phyloP scores from a whole-genome alignment of 495 filamentous ascomycete species.

The Copromyces sp. region DNA sequence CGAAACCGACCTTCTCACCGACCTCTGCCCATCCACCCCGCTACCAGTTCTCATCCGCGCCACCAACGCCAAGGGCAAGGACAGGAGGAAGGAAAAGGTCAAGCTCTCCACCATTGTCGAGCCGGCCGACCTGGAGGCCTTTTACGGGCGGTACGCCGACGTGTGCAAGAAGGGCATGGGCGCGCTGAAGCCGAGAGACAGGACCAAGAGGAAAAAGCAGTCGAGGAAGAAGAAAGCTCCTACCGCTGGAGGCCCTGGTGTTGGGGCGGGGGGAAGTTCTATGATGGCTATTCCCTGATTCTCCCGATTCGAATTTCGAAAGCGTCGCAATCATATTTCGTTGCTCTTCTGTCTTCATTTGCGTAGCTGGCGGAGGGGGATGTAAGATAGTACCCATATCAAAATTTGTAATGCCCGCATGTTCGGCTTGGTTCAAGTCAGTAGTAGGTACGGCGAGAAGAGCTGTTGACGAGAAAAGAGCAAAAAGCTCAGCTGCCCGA shows the following conservation, averaged over 20 bases:
- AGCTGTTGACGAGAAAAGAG: not conserved
- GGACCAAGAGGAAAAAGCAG: constrained; percentile 72
- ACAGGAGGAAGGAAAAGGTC: constrained; percentile 45
- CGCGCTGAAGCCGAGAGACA: constrained; percentile 82
- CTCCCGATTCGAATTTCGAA: not conserved
- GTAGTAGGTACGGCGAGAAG: not conserved
- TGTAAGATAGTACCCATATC: not conserved
- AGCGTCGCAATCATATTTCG: not conserved
- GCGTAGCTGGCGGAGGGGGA: not conserved
- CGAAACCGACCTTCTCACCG: constrained; percentile 37
- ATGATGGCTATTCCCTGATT: not conserved
- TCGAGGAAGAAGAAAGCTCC: constrained; percentile 62
- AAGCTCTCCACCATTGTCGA: constrained; percentile 81
- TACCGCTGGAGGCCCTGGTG: constrained; percentile 2
- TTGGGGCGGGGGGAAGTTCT: not conserved
- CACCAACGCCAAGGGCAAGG: constrained; percentile 59
- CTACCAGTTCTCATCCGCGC: constrained; percentile 74
- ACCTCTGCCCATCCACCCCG: constrained; percentile 44
- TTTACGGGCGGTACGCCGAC: constrained; percentile 84
- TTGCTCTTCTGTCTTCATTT: not conserved
- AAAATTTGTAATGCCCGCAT: not conserved
- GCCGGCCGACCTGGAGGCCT: constrained; percentile 61
- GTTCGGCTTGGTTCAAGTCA: not conserved
- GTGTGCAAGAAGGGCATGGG: constrained; percentile 80
- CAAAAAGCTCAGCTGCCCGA: not conserved